Evolutionary conservation across 768 basidiomycete genomes (phyloP).

Genomic region (Tremella yokohamensis): DNA sequence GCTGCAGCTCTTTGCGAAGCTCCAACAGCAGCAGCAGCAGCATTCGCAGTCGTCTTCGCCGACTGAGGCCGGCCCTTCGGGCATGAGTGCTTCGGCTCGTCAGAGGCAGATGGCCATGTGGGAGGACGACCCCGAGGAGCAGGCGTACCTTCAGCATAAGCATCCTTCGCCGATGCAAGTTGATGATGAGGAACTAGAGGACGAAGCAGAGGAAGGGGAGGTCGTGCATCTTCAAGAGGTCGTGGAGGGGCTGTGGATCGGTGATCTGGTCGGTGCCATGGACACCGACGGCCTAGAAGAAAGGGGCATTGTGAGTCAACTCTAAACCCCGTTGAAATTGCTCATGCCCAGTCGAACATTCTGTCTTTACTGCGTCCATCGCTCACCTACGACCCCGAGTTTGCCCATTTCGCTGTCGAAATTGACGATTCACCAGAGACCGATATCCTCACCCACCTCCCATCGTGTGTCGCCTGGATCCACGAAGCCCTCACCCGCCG

Average conservation of each 20-base stretch:
- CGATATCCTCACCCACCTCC: conserved; percentile 73
- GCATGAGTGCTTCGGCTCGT: neutral
- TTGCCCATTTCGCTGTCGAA: conserved; percentile 41
- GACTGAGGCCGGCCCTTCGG: neutral
- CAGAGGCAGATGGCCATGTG: conserved; percentile 10
- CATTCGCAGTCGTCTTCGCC: neutral
- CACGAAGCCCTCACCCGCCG: conserved; percentile 62
- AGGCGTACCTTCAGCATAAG: conserved; percentile 14
- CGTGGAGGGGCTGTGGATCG: conserved; percentile 76
- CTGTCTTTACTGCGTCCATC: conserved; percentile 75
- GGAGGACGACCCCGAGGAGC: conserved; percentile 32
- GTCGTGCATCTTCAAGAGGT: conserved; percentile 82
- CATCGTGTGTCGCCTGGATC: conserved; percentile 78
- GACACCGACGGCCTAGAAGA: conserved; percentile 61
- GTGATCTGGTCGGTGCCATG: conserved; percentile 68
- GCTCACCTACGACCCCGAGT: conserved; percentile 52
- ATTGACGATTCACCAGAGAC: conserved; percentile 56
- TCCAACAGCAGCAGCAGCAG: conserved; percentile 1
- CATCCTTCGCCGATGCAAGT: neutral
- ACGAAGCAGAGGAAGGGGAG: conserved; percentile 72
- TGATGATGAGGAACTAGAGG: conserved; percentile 57
- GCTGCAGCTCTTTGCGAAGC: conserved; percentile 17
- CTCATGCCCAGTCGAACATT: conserved; percentile 64
- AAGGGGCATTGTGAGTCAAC: conserved; percentile 67
- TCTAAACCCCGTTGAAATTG: conserved; percentile 37